phyloP scores from a whole-genome alignment of 805 yeast species.

The Starmerella sp. region DNA sequence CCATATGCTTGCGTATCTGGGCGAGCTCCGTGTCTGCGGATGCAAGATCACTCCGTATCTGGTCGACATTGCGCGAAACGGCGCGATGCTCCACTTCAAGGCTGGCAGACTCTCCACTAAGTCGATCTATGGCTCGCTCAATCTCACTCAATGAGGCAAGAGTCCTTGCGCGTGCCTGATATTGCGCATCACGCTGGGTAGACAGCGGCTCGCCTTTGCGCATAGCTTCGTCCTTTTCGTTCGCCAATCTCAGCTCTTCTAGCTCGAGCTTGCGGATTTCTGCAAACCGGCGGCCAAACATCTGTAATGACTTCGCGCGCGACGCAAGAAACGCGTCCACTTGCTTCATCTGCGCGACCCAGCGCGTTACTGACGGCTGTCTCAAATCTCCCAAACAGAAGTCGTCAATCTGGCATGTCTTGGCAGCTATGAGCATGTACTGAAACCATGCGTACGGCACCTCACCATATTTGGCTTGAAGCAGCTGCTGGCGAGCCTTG shows the following conservation, averaged over 20 bases:
- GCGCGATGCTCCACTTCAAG: neutral
- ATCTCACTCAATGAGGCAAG: neutral
- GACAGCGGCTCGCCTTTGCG: neutral
- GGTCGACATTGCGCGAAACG: neutral
- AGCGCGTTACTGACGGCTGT: neutral
- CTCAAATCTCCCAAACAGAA: constrained; percentile 4
- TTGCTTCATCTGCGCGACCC: constrained; percentile 2
- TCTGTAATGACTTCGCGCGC: neutral
- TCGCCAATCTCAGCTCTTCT: neutral
- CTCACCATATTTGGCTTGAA: neutral
- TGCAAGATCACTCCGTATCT: neutral
- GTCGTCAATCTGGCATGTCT: constrained; percentile 5
- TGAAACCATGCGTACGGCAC: neutral
- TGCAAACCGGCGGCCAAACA: neutral
- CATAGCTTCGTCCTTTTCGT: neutral
- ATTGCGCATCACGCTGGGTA: neutral
- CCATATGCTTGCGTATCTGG: neutral
- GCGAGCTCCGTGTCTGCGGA: neutral
- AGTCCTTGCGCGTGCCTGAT: neutral
- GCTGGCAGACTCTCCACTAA: neutral
- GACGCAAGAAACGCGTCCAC: constrained; percentile 5
- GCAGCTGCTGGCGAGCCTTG: neutral
- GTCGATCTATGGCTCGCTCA: neutral
- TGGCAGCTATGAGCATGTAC: constrained; percentile 2
- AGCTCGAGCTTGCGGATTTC: neutral